Evolutionary conservation across 176 grass and related monocot genomes (phyloP).

Genomic region (Lolium rigidum): DNA sequence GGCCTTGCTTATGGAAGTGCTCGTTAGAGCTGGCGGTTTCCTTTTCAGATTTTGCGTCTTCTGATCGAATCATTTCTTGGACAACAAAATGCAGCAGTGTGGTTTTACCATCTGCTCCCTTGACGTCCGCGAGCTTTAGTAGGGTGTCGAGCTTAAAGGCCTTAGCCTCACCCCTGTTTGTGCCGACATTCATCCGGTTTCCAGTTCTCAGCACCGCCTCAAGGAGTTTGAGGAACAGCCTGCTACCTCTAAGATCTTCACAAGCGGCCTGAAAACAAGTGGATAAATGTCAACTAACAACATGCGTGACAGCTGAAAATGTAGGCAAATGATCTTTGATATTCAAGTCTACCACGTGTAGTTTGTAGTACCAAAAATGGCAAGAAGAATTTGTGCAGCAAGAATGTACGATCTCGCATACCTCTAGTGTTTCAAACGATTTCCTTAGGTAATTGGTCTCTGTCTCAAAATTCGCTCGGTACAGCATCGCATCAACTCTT

Average conservation of each 20-base stretch:
- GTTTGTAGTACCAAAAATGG: neutral
- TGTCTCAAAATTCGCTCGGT: conserved; percentile 92
- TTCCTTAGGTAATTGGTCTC: conserved; percentile 92
- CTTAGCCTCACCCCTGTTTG: conserved; percentile 84
- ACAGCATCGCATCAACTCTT: conserved; percentile 97
- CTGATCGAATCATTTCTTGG: conserved; percentile 92
- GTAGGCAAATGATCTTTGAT: neutral
- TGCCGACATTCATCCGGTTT: conserved; percentile 99
- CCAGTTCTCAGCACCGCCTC: conserved; percentile 93
- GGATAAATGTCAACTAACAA: conserved; percentile 17
- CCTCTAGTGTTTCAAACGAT: conserved; percentile 95
- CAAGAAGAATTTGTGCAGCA: neutral
- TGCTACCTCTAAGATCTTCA: conserved; percentile 88
- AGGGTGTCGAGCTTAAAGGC: conserved; percentile 99
- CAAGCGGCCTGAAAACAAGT: conserved; percentile 77
- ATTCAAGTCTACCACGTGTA: neutral
- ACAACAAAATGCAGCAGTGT: conserved; percentile 97
- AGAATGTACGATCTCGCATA: conserved; percentile 31
- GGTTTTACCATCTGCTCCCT: conserved; percentile 93
- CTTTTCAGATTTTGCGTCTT: conserved; percentile 67
- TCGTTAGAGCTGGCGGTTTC: conserved; percentile 65
- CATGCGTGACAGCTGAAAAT: conserved; percentile 19
- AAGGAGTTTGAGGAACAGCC: conserved; percentile 87
- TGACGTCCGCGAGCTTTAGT: conserved; percentile 95
- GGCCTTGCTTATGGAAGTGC: conserved; percentile 83